Conservation (phyloP, 2,329 filamentous ascomycete genomes). For the Fusarium longipes region DNA sequence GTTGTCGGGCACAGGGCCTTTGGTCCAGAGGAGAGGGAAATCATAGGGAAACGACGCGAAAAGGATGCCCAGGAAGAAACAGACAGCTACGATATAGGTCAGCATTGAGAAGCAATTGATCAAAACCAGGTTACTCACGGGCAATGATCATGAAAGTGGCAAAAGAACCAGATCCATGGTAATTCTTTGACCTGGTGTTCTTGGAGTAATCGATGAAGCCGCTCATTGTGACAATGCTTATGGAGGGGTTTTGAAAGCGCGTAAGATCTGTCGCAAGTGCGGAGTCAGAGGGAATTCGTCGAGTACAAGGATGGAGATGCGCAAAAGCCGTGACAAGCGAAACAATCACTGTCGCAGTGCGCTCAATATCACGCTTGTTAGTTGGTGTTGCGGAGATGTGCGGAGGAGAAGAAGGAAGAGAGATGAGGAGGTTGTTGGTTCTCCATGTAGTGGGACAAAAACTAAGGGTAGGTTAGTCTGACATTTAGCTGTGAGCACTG, state of each 20-base stretch:
- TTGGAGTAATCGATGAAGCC: slow-evolving; percentile 65
- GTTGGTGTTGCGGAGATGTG: slow-evolving; percentile 13
- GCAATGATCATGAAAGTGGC: slow-evolving; percentile 97
- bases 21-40: slow-evolving; percentile 87
- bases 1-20: slow-evolving; percentile 68
- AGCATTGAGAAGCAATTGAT: slow-evolving; percentile 12
- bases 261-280: slow-evolving; percentile 22
- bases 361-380: slow-evolving; percentile 11
- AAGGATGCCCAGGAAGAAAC: slow-evolving; percentile 98
- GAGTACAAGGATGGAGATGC: not conserved
- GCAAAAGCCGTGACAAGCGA: slow-evolving; percentile 5
- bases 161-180: slow-evolving; percentile 77
- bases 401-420: slow-evolving; percentile 18
- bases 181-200: slow-evolving; percentile 67
- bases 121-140: slow-evolving; percentile 69
- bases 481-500: not conserved
- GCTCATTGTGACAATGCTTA: slow-evolving; percentile 44
- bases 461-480: slow-evolving; percentile 16
- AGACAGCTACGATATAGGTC: slow-evolving; percentile 70
- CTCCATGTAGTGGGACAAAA: slow-evolving; percentile 19
- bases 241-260: slow-evolving; percentile 27
- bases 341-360: slow-evolving; percentile 14
- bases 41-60: slow-evolving; percentile 98
- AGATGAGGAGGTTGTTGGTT: slow-evolving; percentile 24
- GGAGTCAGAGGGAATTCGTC: not conserved